phyloP scores from a whole-genome alignment of 2,329 filamentous ascomycete species.

The Botrytis aclada region DNA sequence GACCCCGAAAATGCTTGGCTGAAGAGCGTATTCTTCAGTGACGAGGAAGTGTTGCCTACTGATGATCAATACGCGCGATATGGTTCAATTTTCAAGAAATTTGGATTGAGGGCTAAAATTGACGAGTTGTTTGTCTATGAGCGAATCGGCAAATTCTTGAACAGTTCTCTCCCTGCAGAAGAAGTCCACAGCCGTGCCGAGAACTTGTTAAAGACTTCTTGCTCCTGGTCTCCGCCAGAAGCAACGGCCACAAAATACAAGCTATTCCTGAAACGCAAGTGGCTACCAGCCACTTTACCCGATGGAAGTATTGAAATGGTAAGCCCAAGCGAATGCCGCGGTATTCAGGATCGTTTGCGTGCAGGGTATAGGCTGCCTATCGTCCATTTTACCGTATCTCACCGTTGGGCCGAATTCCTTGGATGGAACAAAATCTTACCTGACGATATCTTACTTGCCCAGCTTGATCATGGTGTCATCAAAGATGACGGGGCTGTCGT shows the following conservation, averaged over 20 bases:
- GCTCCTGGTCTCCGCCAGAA: conserved; percentile 9
- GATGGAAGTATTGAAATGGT: conserved; percentile 14
- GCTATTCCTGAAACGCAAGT: conserved; percentile 21
- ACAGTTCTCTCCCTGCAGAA: neutral
- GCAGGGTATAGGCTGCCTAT: conserved; percentile 26
- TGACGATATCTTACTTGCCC: conserved; percentile 22
- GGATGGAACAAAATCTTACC: conserved; percentile 28
- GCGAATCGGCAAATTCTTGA: conserved; percentile 24
- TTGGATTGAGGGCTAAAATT: conserved; percentile 27
- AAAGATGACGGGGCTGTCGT: conserved; percentile 21
- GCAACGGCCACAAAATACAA: neutral
- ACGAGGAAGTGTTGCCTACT: conserved; percentile 32
- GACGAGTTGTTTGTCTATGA: conserved; percentile 26
- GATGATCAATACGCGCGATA: conserved; percentile 25
- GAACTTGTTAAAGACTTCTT: conserved; percentile 20
- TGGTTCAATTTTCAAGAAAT: conserved; percentile 22
- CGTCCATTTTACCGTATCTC: conserved; percentile 18
- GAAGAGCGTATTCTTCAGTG: conserved; percentile 29
- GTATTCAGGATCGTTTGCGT: conserved; percentile 21
- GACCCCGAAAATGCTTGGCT: conserved; percentile 25
- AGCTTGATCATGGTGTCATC: conserved; percentile 25
- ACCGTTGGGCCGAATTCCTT: conserved; percentile 25
- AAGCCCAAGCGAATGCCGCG: conserved; percentile 26
- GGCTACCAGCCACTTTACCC: conserved; percentile 25
- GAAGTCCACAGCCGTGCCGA: conserved; percentile 18